These are phyloP conservation scores for Rhodotorula paludigena DNA, from an alignment of 768 basidiomycete species.

Conservation along the genomic window DNA sequence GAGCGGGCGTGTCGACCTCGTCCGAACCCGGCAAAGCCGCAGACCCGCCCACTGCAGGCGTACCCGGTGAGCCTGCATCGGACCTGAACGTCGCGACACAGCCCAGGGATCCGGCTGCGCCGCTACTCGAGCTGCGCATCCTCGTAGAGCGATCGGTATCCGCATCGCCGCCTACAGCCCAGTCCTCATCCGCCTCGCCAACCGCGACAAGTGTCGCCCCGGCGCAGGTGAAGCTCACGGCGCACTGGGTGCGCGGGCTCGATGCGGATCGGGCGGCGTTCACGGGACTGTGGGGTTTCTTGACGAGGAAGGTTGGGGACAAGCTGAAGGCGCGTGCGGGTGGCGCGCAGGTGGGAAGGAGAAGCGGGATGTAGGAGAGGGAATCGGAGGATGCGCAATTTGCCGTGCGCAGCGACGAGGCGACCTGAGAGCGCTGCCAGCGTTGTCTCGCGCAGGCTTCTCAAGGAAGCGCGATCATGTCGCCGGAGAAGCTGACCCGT, in stretches of 20 bases:
- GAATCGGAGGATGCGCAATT: background rate
- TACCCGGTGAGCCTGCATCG: too few relatives aligned
- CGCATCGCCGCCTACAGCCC: background rate
- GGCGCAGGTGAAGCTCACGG: background rate
- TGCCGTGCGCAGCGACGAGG: background rate
- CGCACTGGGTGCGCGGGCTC: background rate
- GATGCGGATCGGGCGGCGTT: background rate
- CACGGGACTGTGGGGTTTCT: background rate
- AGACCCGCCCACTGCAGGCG: too few relatives aligned
- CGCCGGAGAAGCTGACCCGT: background rate
- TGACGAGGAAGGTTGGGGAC: constrained; percentile 10
- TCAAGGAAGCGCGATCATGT: background rate
- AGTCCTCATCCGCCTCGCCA: background rate
- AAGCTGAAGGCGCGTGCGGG: background rate
- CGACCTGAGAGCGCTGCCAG: too few relatives aligned
- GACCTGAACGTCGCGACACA: too few relatives aligned
- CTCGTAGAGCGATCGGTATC: background rate
- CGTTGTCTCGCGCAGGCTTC: too few relatives aligned
- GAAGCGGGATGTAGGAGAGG: background rate
- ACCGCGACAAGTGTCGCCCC: background rate
- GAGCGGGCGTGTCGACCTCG: background rate
- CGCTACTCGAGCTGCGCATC: constrained; percentile 3
- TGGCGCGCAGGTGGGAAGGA: background rate
- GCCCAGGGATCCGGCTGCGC: background rate
- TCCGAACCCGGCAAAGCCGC: background rate